These are phyloP conservation scores for Xylaria palmicola DNA, from an alignment of 495 filamentous ascomycete species.

Conservation along the genomic window DNA sequence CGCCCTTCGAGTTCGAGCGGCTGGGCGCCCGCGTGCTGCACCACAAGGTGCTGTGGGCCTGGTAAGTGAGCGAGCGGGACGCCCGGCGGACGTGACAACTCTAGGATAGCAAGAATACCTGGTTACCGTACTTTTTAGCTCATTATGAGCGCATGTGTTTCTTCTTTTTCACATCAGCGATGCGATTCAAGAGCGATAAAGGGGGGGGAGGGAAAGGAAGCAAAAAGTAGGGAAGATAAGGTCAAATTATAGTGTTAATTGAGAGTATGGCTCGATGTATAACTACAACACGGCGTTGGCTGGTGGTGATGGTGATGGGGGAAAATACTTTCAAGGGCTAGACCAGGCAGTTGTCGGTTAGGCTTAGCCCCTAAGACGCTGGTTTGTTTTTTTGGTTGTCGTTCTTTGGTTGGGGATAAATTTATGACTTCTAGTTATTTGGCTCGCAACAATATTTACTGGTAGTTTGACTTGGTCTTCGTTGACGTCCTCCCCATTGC, in stretches of 20 bases:
- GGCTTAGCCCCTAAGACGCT: background rate
- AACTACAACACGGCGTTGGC: background rate
- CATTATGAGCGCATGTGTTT: no score
- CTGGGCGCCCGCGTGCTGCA: slow-evolving; percentile 75
- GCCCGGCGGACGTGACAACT: no score
- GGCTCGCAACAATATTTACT: background rate
- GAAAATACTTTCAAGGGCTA: background rate
- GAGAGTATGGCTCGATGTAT: background rate
- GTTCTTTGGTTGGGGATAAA: background rate
- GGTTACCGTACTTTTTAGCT: no score
- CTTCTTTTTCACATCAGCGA: background rate
- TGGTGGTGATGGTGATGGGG: background rate
- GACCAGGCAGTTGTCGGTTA: background rate
- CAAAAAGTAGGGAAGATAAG: background rate
- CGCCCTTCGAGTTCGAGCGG: slow-evolving; percentile 81
- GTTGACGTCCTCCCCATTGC: no score
- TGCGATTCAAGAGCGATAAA: background rate
- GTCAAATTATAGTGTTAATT: no score
- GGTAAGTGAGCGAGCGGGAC: no score
- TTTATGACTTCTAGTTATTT: no score
- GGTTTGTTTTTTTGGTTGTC: background rate
- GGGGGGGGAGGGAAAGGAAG: background rate
- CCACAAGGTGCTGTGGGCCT: slow-evolving; percentile 85
- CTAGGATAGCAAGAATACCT: no score
- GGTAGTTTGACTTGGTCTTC: background rate